Evolutionary conservation across 2,329 filamentous ascomycete species (phyloP).

Genomic region (Diplodia mutila): DNA sequence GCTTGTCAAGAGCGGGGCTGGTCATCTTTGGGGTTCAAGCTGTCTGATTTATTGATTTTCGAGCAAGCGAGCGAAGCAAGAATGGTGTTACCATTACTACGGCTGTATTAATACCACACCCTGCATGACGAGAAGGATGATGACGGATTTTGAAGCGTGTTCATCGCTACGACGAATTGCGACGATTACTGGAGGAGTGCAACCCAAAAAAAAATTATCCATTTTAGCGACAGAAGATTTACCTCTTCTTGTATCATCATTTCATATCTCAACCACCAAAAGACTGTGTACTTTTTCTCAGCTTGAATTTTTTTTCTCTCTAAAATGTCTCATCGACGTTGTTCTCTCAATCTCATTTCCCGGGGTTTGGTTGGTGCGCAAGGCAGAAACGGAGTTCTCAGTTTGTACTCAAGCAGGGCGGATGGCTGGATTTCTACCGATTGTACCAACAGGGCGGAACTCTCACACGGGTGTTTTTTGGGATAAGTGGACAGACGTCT

Average conservation of each 20-base stretch:
- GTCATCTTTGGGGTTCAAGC: slow-evolving; percentile 1
- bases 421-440: neutral
- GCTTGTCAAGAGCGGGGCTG: neutral
- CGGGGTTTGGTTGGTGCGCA: neutral
- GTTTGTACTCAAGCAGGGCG: neutral
- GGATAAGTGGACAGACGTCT: neutral
- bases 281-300: neutral
- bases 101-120: slow-evolving; percentile 18
- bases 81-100: neutral
- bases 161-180: slow-evolving; percentile 11
- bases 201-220: slow-evolving; percentile 5
- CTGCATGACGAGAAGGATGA: slow-evolving; percentile 9
- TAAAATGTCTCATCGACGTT: neutral
- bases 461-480: neutral
- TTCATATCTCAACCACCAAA: neutral
- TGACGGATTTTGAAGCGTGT: slow-evolving; percentile 9
- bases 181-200: slow-evolving; percentile 11
- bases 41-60: slow-evolving; percentile 1
- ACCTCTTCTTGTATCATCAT: neutral
- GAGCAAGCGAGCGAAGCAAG: slow-evolving; percentile 10
- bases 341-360: neutral
- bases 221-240: neutral
- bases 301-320: neutral
- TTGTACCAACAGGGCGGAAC: neutral
- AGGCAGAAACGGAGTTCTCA: neutral